These are phyloP conservation scores for Petrea volubilis DNA, from an alignment of 257 asterid species.

Conservation along the genomic window DNA sequence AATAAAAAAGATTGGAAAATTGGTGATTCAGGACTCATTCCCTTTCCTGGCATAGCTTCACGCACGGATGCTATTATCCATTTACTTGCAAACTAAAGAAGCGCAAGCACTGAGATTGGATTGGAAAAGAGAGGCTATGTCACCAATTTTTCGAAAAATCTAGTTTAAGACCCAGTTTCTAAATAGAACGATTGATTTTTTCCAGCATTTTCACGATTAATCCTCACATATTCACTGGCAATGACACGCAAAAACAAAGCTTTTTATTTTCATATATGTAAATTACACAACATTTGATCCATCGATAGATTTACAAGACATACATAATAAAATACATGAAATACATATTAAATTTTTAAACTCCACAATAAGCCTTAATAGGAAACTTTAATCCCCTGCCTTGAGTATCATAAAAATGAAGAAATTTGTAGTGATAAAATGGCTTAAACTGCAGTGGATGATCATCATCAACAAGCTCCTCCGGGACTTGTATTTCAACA, in stretches of 20 bases:
- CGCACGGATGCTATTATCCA: no score
- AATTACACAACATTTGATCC: neutral
- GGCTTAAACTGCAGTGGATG: slow-evolving; percentile 35
- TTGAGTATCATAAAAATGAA: slow-evolving; percentile 37
- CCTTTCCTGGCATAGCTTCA: no score
- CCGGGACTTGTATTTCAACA: slow-evolving; percentile 20
- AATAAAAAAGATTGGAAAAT: no score
- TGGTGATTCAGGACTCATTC: no score
- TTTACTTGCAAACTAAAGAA: no score
- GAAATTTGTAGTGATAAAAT: slow-evolving; percentile 37
- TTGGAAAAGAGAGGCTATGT: no score
- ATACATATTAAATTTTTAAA: slow-evolving; percentile 15
- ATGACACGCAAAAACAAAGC: neutral
- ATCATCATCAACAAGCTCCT: slow-evolving; percentile 34
- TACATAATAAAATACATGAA: neutral
- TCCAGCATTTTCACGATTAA: no score
- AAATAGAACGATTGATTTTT: no score
- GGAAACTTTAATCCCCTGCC: slow-evolving; percentile 38
- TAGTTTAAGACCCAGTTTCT: no score
- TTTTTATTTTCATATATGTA: neutral
- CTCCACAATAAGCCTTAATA: slow-evolving; percentile 44
- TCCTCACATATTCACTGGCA: no score
- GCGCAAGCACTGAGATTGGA: no score
- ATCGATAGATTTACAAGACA: neutral
- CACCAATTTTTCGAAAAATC: no score